Evolutionary conservation across 192 early-diverging fungal genomes (phyloP).

Genomic region (Thamnidium elegans): DNA sequence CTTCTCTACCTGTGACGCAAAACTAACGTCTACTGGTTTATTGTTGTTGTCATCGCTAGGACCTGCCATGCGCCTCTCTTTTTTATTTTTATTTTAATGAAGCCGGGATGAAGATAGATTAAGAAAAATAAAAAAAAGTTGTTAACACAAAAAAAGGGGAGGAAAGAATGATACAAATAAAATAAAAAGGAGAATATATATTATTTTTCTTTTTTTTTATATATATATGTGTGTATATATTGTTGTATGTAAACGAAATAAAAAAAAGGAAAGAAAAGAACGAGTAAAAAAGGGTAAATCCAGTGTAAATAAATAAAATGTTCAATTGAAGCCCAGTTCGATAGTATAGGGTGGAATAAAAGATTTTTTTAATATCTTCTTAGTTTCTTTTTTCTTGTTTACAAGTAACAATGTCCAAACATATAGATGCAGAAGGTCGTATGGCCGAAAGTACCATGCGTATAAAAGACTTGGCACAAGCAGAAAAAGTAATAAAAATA

Average conservation of each 20-base stretch:
- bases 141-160: not conserved
- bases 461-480: constrained; percentile 25
- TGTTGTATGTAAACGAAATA: not conserved
- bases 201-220: not conserved
- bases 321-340: too few relatives aligned
- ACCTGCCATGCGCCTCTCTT: not conserved
- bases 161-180: not conserved
- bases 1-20: constrained; percentile 18
- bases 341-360: too few relatives aligned
- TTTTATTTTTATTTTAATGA: not conserved
- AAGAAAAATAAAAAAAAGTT: not conserved
- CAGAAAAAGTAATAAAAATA: constrained; percentile 21
- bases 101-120: not conserved
- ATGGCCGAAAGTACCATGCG: constrained; percentile 22
- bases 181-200: not conserved
- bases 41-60: not conserved
- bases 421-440: constrained; percentile 3
- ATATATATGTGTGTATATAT: too few relatives aligned
- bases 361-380: not conserved
- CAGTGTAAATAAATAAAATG: too few relatives aligned
- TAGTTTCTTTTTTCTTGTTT: not conserved
- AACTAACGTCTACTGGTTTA: not conserved
- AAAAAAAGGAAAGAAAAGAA: not conserved
- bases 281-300: not conserved
- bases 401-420: not conserved